A percentile compares a stretch with the other conserved stretches of the same genome.
Conservation (phyloP, 257 asterid genomes). For the Petunia axillaris region DNA sequence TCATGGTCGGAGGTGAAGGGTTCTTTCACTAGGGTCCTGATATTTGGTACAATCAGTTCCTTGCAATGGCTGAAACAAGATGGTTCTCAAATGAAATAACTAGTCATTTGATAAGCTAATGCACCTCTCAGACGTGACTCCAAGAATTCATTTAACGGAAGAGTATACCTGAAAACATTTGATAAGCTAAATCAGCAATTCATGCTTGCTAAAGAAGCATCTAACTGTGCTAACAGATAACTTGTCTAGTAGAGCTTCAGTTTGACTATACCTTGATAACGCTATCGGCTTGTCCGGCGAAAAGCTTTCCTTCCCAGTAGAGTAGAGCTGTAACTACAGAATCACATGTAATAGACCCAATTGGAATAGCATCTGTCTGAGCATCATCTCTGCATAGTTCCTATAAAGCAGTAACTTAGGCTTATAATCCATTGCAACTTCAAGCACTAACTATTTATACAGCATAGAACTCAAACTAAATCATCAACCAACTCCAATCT, state of each 20-base stretch:
- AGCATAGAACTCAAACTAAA: background rate
- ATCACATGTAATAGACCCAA: constrained; percentile 61
- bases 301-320: constrained; percentile 72
- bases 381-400: constrained; percentile 55
- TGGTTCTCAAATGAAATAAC: background rate
- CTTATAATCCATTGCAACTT: background rate
- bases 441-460: background rate
- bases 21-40: background rate
- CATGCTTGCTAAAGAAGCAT: background rate
- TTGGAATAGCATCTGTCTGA: constrained; percentile 42
- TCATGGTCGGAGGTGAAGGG: background rate
- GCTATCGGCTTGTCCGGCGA: constrained; percentile 73
- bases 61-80: background rate
- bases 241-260: background rate
- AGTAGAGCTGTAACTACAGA: constrained; percentile 61
- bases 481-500: background rate
- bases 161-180: constrained; percentile 37
- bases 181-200: background rate
- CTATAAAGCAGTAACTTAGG: constrained; percentile 38
- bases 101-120: no score
- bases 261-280: constrained; percentile 52
- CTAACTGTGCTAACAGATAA: background rate
- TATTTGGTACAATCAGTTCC: constrained; percentile 1
- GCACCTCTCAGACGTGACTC: constrained; percentile 9
- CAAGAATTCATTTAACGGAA: constrained; percentile 24